These are phyloP conservation scores for Fagopyrum tataricum DNA, from an alignment of 148 eudicot genomes.

Conservation along the genomic window DNA sequence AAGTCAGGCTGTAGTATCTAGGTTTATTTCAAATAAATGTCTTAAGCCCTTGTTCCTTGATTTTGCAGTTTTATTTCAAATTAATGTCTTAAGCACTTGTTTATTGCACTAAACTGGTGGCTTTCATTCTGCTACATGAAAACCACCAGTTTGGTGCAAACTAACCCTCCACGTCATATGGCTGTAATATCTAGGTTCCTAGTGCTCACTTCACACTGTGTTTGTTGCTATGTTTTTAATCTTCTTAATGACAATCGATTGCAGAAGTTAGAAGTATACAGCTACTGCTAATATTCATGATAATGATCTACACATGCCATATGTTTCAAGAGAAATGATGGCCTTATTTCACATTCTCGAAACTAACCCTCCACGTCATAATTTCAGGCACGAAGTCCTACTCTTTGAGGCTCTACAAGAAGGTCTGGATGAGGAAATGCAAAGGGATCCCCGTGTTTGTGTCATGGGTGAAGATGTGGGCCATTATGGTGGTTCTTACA, in stretches of 20 bases:
- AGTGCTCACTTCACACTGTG: neutral
- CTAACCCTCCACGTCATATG: too few relatives aligned
- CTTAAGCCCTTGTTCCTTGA: neutral
- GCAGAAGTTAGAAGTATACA: neutral
- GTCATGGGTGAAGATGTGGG: slow-evolving; percentile 90
- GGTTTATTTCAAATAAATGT: neutral
- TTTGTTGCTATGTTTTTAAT: neutral
- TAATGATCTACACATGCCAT: neutral
- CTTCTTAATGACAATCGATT: neutral
- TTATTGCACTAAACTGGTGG: neutral
- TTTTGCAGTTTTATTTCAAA: neutral
- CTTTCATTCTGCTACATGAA: neutral
- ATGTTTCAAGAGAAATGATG: neutral
- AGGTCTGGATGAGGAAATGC: slow-evolving; percentile 93
- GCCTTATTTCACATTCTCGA: slow-evolving; percentile 1
- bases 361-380: neutral
- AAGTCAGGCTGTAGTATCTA: neutral
- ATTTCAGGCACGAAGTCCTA: slow-evolving; percentile 64
- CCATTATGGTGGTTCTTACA: slow-evolving; percentile 85
- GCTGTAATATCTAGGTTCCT: neutral
- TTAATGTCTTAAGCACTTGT: neutral
- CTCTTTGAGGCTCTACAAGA: slow-evolving; percentile 85
- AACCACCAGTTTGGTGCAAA: too few relatives aligned
- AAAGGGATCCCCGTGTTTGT: slow-evolving; percentile 62
- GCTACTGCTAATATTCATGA: neutral